These are phyloP conservation scores for Grosmannia huntii DNA, from an alignment of 2,329 filamentous ascomycete genomes.

Conservation along the genomic window DNA sequence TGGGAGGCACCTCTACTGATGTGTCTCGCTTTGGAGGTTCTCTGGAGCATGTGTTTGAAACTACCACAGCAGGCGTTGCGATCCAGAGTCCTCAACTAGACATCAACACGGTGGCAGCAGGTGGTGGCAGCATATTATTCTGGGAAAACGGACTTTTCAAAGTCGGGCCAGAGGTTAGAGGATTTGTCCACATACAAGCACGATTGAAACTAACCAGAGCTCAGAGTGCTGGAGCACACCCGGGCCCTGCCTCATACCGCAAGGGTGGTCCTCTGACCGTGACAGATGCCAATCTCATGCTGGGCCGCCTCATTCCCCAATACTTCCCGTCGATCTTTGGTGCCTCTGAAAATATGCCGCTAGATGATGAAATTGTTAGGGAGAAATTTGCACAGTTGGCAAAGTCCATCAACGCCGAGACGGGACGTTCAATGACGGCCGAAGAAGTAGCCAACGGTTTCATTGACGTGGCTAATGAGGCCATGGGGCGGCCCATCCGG, in stretches of 20 bases:
- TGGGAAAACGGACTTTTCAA: constrained; percentile 80
- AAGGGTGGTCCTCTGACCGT: constrained; percentile 56
- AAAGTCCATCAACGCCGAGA: constrained; percentile 63
- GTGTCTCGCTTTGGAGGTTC: constrained; percentile 22
- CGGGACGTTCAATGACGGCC: constrained; percentile 54
- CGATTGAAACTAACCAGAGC: too few species aligned
- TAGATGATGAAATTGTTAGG: constrained; percentile 39
- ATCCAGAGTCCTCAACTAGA: background rate
- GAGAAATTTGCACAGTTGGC: constrained; percentile 64
- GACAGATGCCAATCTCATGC: constrained; percentile 53
- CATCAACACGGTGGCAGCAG: constrained; percentile 88
- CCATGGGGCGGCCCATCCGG: constrained; percentile 80
- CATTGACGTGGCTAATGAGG: constrained; percentile 77
- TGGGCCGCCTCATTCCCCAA: constrained; percentile 41
- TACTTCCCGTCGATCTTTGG: constrained; percentile 60
- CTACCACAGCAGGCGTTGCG: background rate
- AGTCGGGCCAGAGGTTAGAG: constrained; percentile 53
- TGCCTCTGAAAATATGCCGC: constrained; percentile 43
- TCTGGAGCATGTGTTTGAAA: constrained; percentile 55
- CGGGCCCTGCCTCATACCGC: constrained; percentile 54
- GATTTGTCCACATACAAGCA: too few species aligned
- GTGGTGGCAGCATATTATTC: constrained; percentile 72
- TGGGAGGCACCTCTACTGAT: constrained; percentile 9
- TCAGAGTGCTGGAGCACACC: constrained; percentile 51
- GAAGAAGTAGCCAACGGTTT: constrained; percentile 86